Conservation (phyloP, 2,329 filamentous ascomycete genomes). For the Pseudogymnoascus sp. region DNA sequence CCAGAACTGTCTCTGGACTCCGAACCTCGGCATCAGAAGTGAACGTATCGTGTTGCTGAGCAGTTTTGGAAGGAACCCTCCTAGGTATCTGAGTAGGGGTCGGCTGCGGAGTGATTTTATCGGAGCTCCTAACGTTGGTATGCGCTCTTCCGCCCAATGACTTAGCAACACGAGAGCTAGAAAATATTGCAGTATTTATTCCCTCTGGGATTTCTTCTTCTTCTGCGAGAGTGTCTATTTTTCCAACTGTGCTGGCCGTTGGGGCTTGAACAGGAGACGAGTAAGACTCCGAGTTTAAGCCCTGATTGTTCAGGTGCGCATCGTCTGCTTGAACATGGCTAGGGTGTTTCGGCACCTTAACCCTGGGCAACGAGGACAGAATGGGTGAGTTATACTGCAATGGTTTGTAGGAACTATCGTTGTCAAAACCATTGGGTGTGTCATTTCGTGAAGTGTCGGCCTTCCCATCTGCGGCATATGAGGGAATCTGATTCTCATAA, state of each 20-base stretch:
- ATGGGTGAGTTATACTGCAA: slow-evolving; percentile 41
- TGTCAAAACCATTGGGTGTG: slow-evolving; percentile 31
- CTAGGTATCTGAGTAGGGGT: not conserved
- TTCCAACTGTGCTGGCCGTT: not conserved
- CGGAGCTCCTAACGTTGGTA: not conserved
- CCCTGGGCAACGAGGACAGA: slow-evolving; percentile 46
- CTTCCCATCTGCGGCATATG: slow-evolving; percentile 39
- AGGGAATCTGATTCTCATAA: slow-evolving; percentile 48
- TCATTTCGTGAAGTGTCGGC: slow-evolving; percentile 15
- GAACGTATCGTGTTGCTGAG: not conserved
- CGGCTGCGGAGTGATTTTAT: not conserved
- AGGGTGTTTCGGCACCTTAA: slow-evolving; percentile 48
- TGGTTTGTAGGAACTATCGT: slow-evolving; percentile 51
- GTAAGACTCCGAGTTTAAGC: slow-evolving; percentile 28
- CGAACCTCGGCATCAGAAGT: not conserved
- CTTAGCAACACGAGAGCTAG: slow-evolving; percentile 51
- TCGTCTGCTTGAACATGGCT: slow-evolving; percentile 31
- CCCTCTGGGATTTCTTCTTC: slow-evolving; percentile 49
- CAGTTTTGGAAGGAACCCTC: not conserved
- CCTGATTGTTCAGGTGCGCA: slow-evolving; percentile 17
- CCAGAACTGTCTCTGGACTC: not conserved
- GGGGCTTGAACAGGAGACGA: slow-evolving; percentile 31
- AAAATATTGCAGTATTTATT: slow-evolving; percentile 56
- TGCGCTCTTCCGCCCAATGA: slow-evolving; percentile 44
- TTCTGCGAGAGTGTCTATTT: slow-evolving; percentile 26